Percentiles rank a stretch among this genome's conserved stretches.
Evolutionary conservation across 352 stramenopile species (phyloP).

Genomic region (Phytophthora pistaciae): DNA sequence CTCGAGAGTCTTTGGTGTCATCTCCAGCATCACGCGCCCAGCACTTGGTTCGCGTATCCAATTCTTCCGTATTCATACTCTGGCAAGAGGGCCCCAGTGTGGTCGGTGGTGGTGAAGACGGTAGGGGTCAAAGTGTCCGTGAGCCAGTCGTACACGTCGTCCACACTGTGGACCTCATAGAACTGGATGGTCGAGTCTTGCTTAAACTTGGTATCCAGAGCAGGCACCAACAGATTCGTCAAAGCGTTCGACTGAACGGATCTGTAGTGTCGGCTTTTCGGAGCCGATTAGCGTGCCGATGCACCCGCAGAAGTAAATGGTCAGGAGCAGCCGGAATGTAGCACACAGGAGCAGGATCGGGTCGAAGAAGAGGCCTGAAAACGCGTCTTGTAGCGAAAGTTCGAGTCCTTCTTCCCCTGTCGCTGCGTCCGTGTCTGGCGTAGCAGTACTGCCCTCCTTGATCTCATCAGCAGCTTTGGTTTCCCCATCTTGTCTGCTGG

Average conservation of each 20-base stretch:
- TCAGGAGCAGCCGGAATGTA: background rate
- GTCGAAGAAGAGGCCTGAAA: no score
- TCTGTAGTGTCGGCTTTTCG: background rate
- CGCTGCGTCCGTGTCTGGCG: no score
- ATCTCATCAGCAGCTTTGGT: no score
- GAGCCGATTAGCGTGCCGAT: background rate
- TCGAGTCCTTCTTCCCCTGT: no score
- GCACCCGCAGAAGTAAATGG: background rate
- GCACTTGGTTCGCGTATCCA: background rate
- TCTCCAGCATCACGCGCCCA: background rate
- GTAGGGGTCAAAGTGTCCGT: slow-evolving; percentile 43
- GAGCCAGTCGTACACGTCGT: slow-evolving; percentile 51
- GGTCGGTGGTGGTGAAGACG: slow-evolving; percentile 45
- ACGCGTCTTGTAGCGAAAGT: no score
- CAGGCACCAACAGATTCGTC: background rate
- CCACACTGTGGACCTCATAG: slow-evolving; percentile 2
- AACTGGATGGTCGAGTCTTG: background rate
- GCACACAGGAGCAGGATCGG: no score
- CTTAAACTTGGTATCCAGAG: background rate
- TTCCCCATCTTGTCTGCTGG: no score
- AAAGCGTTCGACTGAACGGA: background rate
- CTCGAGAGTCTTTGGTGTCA: background rate
- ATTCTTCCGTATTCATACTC: slow-evolving; percentile 9
- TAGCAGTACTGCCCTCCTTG: no score
- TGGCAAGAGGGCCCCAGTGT: slow-evolving; percentile 43